Base-by-base conservation (phyloP, 495 filamentous ascomycete species). In the Glarea lozoyensis region DNA sequence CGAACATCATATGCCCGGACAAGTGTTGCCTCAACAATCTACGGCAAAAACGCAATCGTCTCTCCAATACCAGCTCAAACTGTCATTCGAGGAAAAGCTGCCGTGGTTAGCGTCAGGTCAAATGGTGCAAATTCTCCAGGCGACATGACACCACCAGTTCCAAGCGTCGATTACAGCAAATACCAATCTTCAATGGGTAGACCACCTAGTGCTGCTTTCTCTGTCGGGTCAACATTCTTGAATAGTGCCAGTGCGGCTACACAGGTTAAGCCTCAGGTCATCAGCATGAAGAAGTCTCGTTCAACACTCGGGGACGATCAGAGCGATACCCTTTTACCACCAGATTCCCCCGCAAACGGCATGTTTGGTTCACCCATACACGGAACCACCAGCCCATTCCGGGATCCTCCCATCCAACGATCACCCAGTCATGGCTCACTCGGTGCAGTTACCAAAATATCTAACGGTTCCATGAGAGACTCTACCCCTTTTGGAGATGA, bases 1-100 rank as follows among this genome's bases (percentile, higher is more conserved):
- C 74, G 80, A 48, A 79, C 70, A 21, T 82, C 74, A 18, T 82
- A 76, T 53, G 78, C 78, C 12, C 78, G 88, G 37, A 83, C 75
- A 53, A 88, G 82, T 59, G 82, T 98, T 46, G 89, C 87, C 0
- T 94, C 89, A 11, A 95, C 89, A 2, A 84, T 93, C 22, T 96
- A 94, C 60, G 78, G 88, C 48, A 85, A 86, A 65, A 84, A 88
- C 50, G 87, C 86, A 25, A 75, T 93, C 37, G 76, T 94, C 33
- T 79, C 77, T 37, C 80, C 84, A 2, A 63, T 86, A 21, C 87
- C 88, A 0, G 87, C 88, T 0, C 86, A 88, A 50, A 88, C 87
- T 34, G 83, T 82, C 42, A 79, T 84, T 48, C 78, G 87, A 47
- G 81, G 84, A 37, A 90, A 87, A 56, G 88, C 93, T 12, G 85